A percentile compares a stretch with the other conserved stretches of the same genome.
These are phyloP conservation scores for Acacia melanoxylon DNA, from an alignment of 306 rosid genomes.

Conservation along the genomic window DNA sequence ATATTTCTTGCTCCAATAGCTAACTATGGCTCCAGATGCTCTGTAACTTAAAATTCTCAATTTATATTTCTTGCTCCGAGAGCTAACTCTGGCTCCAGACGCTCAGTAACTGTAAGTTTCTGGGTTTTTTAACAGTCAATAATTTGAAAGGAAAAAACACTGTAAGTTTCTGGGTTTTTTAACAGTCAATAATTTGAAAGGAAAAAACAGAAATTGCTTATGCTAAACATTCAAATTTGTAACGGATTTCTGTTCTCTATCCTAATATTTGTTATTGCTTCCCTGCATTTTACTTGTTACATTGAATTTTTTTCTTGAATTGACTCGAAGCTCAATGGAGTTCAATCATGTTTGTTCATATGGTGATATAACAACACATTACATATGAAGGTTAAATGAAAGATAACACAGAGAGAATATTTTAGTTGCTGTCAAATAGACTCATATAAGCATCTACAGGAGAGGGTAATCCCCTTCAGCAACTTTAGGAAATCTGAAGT, in stretches of 20 bases:
- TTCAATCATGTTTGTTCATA: background rate
- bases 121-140: background rate
- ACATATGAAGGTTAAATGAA: background rate
- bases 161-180: background rate
- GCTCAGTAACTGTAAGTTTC: background rate
- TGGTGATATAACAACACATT: background rate
- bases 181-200: background rate
- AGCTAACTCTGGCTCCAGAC: background rate
- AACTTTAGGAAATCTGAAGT: background rate
- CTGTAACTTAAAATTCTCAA: background rate
- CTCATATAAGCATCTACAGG: background rate
- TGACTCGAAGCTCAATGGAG: background rate
- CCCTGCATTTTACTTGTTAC: background rate
- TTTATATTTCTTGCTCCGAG: background rate
- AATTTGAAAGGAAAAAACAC: background rate
- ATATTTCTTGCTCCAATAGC: background rate
- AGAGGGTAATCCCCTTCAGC: constrained; percentile 5
- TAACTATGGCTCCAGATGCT: background rate
- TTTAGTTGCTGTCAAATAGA: background rate
- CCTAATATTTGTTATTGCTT: background rate
- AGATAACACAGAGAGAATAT: background rate
- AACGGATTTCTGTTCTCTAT: constrained; percentile 4
- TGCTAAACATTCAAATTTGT: background rate
- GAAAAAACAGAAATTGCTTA: background rate
- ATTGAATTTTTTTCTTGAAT: background rate